A percentile compares a stretch with the other conserved stretches of the same genome.
These are phyloP conservation scores for Ustilago crameri DNA, from an alignment of 1,284 basidiomycete species.

Conservation along the genomic window DNA sequence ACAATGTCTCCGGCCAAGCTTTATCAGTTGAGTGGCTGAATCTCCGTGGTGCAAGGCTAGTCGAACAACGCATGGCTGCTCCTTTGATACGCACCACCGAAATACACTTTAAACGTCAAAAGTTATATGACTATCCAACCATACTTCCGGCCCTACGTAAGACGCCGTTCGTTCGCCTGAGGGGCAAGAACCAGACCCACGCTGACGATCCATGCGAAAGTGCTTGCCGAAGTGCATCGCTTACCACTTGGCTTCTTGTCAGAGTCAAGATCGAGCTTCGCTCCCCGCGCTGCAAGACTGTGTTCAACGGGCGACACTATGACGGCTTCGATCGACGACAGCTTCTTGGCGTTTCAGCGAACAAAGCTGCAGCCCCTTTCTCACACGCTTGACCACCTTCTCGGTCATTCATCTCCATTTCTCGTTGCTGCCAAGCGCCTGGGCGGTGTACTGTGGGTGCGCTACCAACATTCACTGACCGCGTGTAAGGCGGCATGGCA, in stretches of 20 bases:
- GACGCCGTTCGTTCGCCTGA: constrained; percentile 13
- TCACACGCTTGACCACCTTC: background rate
- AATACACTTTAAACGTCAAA: background rate
- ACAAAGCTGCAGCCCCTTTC: background rate
- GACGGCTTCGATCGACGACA: constrained; percentile 6
- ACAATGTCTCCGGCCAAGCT: no score
- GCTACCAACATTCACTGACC: constrained; percentile 25
- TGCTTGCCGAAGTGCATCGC: background rate
- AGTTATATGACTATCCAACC: constrained; percentile 42
- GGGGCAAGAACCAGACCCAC: background rate
- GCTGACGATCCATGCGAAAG: background rate
- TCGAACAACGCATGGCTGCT: no score
- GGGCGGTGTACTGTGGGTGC: constrained; percentile 19
- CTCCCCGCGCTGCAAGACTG: constrained; percentile 1
- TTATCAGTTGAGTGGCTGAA: no score
- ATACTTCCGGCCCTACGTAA: background rate
- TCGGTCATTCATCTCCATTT: no score
- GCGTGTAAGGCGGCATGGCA: background rate
- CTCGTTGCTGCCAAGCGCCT: constrained; percentile 21
- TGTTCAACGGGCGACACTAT: background rate
- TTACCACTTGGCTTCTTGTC: background rate
- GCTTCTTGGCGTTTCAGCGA: constrained; percentile 1
- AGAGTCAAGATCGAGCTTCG: constrained; percentile 19
- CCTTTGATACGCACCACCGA: background rate
- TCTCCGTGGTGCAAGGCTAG: no score